phyloP scores from a whole-genome alignment of 225 moss, liverwort and hornwort species.

The Asterella californica region DNA sequence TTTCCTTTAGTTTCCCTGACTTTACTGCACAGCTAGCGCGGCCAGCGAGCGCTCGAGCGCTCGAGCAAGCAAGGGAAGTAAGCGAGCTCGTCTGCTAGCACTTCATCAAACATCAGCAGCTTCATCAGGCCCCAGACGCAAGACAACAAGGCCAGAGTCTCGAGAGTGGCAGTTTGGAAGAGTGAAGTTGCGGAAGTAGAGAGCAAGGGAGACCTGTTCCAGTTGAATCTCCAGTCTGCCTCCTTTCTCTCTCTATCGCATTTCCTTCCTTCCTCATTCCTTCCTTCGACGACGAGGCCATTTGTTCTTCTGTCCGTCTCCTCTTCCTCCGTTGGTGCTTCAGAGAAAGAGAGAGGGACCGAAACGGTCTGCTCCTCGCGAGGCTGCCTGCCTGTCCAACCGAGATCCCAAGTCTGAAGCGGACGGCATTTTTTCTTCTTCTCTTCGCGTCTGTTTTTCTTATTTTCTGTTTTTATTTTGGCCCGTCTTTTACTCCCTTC shows the following conservation, averaged over 20 bases:
- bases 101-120: background rate
- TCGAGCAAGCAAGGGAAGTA: background rate
- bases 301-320: too few species aligned
- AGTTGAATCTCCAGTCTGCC: constrained; percentile 1
- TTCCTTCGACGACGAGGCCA: background rate
- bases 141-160: constrained; percentile 13
- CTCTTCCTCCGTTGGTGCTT: background rate
- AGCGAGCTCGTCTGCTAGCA: background rate
- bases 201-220: background rate
- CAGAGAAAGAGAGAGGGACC: background rate
- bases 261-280: background rate
- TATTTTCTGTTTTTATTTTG: background rate
- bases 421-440: background rate
- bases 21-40: background rate
- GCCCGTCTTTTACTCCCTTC: background rate
- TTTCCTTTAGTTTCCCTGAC: background rate
- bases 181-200: constrained; percentile 16
- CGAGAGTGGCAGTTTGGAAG: constrained; percentile 9
- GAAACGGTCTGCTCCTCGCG: background rate
- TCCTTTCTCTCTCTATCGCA: constrained; percentile 8
- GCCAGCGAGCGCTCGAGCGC: background rate
- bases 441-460: background rate
- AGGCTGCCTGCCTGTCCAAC: background rate
- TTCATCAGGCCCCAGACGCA: constrained; percentile 8
- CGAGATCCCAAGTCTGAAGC: constrained; percentile 12